Evolutionary conservation across 2,329 filamentous ascomycete genomes (phyloP), one percentile per base, ranked within the genome.

Genomic region (Alternaria ethzedia): DNA sequence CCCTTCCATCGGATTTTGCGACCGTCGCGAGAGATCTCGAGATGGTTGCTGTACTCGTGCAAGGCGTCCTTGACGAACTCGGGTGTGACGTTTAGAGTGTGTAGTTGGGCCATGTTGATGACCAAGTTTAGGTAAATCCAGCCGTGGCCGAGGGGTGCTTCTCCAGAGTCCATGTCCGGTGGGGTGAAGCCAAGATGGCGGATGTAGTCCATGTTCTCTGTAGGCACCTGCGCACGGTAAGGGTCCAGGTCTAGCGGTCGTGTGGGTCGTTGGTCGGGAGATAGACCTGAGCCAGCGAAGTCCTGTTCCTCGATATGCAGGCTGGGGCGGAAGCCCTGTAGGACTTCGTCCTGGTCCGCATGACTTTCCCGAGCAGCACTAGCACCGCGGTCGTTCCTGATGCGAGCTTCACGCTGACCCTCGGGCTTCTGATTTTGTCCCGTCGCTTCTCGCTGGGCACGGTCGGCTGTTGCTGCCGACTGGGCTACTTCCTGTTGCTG

Each of bases 101-200:
- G 93, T 17, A 96, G 82, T 79, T 96, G 93, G 0, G 93, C 93
- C 83, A 96, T 86, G 73, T 91, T 94, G 75, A 90, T 89, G 2
- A 96, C 84, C 1, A 96, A 81, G 70, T 96, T 96, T 7, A 96
- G 81, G 70, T 94, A 95, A 0, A 95, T 88, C 92, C 92, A 96
- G 5, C 91, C 91, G 25, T 93, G 89, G 58, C 90, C 89, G 0
- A 89, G 85, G 11, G 88, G 86, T 55, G 88, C 84, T 2, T 82
- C 72, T 17, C 80, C 82, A 15, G 82, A 81, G 3, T 82, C 80
- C 10, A 81, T 81, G 51, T 90, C 84, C 0, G 88, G 88, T 0
- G 89, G 88, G 0, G 87, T 84, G 67, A 93, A 84, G 11, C 91
- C 91, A 12, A 94, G 82, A 77, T 93, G 91, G 7, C 89, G 88